These are phyloP conservation scores for Stylonectria norvegica DNA, from an alignment of 2,329 filamentous ascomycete species.

Conservation along the genomic window DNA sequence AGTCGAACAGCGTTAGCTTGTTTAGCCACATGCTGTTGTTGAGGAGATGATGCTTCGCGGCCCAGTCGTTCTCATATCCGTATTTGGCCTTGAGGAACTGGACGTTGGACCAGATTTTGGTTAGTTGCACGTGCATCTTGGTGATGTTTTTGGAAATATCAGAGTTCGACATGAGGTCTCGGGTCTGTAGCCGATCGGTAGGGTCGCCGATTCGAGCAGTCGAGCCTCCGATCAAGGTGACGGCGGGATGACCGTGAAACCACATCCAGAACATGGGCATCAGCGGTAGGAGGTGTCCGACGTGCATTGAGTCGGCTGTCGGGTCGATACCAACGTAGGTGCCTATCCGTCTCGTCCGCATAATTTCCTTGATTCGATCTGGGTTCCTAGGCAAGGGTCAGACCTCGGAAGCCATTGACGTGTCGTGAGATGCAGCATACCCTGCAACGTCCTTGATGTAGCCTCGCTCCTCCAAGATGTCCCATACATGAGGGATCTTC, in stretches of 20 bases:
- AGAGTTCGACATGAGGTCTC: conserved; percentile 50
- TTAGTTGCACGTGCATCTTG: conserved; percentile 67
- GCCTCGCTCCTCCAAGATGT: conserved; percentile 67
- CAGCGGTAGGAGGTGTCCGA: conserved; percentile 75
- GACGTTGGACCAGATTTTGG: conserved; percentile 71
- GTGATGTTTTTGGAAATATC: conserved; percentile 61
- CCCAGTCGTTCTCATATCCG: conserved; percentile 60
- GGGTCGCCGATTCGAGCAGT: conserved; percentile 79
- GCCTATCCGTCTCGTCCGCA: conserved; percentile 64
- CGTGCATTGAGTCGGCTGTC: conserved; percentile 73
- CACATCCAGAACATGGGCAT: conserved; percentile 87
- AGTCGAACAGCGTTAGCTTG: conserved; percentile 66
- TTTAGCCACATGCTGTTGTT: conserved; percentile 89
- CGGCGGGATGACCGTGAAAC: conserved; percentile 65
- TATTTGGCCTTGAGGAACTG: conserved; percentile 62
- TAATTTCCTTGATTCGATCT: conserved; percentile 56
- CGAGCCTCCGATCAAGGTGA: conserved; percentile 68
- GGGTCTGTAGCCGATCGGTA: conserved; percentile 62
- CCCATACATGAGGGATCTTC: conserved; percentile 53
- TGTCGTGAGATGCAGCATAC: conserved; percentile 41
- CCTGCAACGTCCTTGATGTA: conserved; percentile 72
- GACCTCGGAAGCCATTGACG: background rate
- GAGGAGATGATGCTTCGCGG: conserved; percentile 63
- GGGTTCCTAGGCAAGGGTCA: conserved; percentile 36
- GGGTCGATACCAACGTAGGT: conserved; percentile 81